phyloP scores from a whole-genome alignment of 805 yeast genomes.

The Candida yuanshanica region DNA sequence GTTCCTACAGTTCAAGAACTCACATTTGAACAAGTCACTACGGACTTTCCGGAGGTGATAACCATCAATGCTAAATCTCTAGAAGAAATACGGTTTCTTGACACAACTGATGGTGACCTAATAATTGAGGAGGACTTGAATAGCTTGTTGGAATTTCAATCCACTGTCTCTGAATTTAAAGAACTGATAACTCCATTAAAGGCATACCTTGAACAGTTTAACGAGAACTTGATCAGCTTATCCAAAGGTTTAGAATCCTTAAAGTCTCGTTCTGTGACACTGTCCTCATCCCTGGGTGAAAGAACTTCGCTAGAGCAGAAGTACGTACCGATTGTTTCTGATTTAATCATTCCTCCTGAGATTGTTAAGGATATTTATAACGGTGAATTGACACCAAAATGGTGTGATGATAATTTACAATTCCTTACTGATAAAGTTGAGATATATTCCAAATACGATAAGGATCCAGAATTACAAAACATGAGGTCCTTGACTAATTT shows the following conservation, averaged over 20 bases:
- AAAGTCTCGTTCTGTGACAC: conserved; percentile 44
- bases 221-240: conserved; percentile 46
- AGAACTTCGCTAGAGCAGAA: conserved; percentile 43
- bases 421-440: conserved; percentile 54
- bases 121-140: conserved; percentile 6
- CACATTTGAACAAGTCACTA: not conserved
- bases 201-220: conserved; percentile 48
- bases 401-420: conserved; percentile 65
- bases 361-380: conserved; percentile 51
- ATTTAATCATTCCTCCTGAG: conserved; percentile 70
- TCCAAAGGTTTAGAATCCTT: conserved; percentile 59
- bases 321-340: conserved; percentile 72
- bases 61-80: conserved; percentile 4
- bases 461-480: conserved; percentile 7
- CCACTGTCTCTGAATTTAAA: conserved; percentile 18
- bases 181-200: conserved; percentile 41
- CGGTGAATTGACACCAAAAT: conserved; percentile 50
- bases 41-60: not conserved
- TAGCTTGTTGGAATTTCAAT: conserved; percentile 14
- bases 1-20: not conserved
- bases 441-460: conserved; percentile 40
- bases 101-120: not conserved
- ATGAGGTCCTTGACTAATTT: conserved; percentile 19
- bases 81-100: conserved; percentile 15
- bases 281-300: conserved; percentile 41